Evolutionary conservation across 1,284 basidiomycete genomes (phyloP).

Genomic region (Cutaneotrichosporon mucoides): DNA sequence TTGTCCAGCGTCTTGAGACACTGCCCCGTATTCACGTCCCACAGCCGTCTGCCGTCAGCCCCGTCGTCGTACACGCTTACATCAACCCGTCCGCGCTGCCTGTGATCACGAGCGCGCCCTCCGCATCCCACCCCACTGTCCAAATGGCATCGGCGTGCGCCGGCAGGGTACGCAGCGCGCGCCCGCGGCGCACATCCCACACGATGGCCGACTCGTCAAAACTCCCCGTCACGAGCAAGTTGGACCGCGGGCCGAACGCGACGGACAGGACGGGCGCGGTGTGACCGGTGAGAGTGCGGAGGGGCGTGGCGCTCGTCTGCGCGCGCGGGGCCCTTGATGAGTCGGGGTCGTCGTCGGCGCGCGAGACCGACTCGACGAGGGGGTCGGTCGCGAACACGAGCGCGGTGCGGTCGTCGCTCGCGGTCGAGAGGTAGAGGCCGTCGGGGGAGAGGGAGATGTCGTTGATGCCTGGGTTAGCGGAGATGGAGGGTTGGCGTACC

Average conservation of each 20-base stretch:
- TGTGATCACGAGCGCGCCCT: slow-evolving; percentile 89
- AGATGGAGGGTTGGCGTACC: slow-evolving; percentile 23
- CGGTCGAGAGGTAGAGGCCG: slow-evolving; percentile 75
- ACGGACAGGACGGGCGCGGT: slow-evolving; percentile 92
- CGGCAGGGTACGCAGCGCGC: slow-evolving; percentile 72
- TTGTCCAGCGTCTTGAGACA: slow-evolving; percentile 96
- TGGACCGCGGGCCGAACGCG: slow-evolving; percentile 82
- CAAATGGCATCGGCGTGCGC: slow-evolving; percentile 98
- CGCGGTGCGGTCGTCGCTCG: slow-evolving; percentile 66
- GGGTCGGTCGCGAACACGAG: slow-evolving; percentile 14
- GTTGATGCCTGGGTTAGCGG: slow-evolving; percentile 61
- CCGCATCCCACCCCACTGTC: slow-evolving; percentile 84
- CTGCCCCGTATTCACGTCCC: slow-evolving; percentile 94
- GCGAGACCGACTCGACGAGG: neutral
- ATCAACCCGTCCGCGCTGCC: slow-evolving; percentile 95
- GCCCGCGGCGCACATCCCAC: slow-evolving; percentile 90
- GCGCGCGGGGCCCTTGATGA: too few species aligned
- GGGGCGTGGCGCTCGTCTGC: slow-evolving; percentile 8
- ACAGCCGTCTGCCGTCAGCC: slow-evolving; percentile 66
- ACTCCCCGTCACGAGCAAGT: slow-evolving; percentile 83
- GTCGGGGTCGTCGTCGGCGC: neutral
- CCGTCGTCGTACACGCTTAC: slow-evolving; percentile 54
- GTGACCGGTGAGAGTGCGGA: slow-evolving; percentile 67
- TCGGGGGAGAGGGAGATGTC: slow-evolving; percentile 83
- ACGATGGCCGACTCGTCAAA: slow-evolving; percentile 93